Conservation (phyloP, 352 stramenopile species). For the Peronospora farinosa region DNA sequence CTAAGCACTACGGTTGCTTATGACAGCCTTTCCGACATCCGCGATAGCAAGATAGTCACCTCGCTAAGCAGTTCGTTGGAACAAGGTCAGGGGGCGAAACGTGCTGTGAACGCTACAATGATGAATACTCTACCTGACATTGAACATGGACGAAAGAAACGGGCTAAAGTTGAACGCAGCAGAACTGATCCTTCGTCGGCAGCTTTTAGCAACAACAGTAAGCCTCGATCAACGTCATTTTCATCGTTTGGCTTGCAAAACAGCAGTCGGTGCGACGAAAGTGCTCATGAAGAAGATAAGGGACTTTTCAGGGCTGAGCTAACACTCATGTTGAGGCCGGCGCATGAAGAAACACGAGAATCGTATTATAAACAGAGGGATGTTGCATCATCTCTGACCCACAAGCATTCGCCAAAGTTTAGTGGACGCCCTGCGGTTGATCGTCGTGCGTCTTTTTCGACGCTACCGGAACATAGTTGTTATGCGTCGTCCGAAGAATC, state of each 20-base stretch:
- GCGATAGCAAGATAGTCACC: background rate
- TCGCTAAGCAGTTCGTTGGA: background rate
- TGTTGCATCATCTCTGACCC: constrained; percentile 5
- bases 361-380: constrained; percentile 13
- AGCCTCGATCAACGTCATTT: constrained; percentile 38
- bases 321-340: constrained; percentile 1
- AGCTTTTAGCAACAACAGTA: constrained; percentile 15
- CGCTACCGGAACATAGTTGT: constrained; percentile 12
- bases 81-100: constrained; percentile 1
- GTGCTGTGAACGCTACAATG: constrained; percentile 3
- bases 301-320: constrained; percentile 1
- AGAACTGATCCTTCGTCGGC: constrained; percentile 12
- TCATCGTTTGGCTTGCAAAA: constrained; percentile 20
- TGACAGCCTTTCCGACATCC: constrained; percentile 1
- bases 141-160: constrained; percentile 19
- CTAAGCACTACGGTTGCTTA: background rate
- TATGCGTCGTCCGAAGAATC: constrained; percentile 9
- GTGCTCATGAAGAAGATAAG: constrained; percentile 8
- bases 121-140: background rate
- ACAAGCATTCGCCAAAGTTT: constrained; percentile 18
- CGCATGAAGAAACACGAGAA: constrained; percentile 19
- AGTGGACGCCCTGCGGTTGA: constrained; percentile 32
- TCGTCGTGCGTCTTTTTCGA: constrained; percentile 44
- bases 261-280: constrained; percentile 6
- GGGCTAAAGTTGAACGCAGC: constrained; percentile 18